A percentile compares a stretch with the other conserved stretches of the same genome.
phyloP scores from a whole-genome alignment of 2,329 filamentous ascomycete species.

The Ophiostoma triangulosporum region DNA sequence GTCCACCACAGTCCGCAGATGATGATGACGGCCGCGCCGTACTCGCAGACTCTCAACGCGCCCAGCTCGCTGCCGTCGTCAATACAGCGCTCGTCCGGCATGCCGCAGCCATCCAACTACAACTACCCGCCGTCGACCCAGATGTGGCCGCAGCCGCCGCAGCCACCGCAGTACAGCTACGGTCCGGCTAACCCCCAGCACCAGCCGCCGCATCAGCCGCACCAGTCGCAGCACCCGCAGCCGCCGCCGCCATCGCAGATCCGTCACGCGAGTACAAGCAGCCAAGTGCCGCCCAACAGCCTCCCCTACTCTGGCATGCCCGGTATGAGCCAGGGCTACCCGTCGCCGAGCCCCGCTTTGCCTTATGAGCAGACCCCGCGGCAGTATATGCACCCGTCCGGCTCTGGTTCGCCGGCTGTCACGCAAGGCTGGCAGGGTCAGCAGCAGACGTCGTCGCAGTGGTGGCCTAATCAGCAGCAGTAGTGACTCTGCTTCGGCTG shows the following conservation, averaged over 20 bases:
- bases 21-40: conserved; percentile 52
- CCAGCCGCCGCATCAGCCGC: conserved; percentile 33
- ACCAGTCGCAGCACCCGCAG: conserved; percentile 41
- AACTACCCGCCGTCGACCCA: conserved; percentile 48
- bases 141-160: conserved; percentile 56
- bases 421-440: conserved; percentile 40
- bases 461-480: conserved; percentile 1
- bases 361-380: conserved; percentile 50
- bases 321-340: conserved; percentile 39
- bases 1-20: conserved; percentile 52
- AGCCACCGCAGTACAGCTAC: conserved; percentile 41
- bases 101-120: conserved; percentile 43
- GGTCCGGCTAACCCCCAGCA: conserved; percentile 25
- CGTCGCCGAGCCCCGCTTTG: conserved; percentile 41
- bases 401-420: conserved; percentile 35
- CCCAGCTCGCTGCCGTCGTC: conserved; percentile 63
- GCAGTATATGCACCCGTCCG: conserved; percentile 54
- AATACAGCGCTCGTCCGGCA: conserved; percentile 27
- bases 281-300: conserved; percentile 37
- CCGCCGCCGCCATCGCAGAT: conserved; percentile 46
- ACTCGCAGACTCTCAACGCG: conserved; percentile 57
- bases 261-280: conserved; percentile 39
- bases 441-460: conserved; percentile 23
- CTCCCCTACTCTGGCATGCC: conserved; percentile 53
- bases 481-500: neutral